Percentiles rank a stretch among this genome's conserved stretches.
Conservation (phyloP, 2,329 filamentous ascomycete species). For the Talaromyces islandicus region DNA sequence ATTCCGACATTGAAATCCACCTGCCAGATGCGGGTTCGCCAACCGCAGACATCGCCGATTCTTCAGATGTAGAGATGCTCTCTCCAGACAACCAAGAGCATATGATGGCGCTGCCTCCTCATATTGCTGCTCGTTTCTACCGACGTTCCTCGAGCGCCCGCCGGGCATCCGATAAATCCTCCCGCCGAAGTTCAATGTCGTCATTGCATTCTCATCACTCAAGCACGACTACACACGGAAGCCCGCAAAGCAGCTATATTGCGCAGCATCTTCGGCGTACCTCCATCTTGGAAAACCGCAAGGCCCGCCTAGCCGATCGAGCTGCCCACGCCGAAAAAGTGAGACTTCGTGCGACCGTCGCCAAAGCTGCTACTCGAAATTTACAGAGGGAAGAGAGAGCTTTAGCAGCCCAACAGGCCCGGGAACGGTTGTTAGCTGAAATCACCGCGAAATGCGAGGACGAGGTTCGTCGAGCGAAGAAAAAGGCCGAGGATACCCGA, state of each 20-base stretch:
- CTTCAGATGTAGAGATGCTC: constrained; percentile 38
- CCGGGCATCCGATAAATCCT: constrained; percentile 58
- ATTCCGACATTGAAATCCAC: constrained; percentile 37
- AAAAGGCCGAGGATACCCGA: constrained; percentile 60
- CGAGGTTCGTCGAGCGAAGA: constrained; percentile 60
- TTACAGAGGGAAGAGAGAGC: constrained; percentile 57
- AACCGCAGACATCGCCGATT: constrained; percentile 12
- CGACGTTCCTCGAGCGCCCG: constrained; percentile 46
- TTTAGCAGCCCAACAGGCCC: constrained; percentile 56
- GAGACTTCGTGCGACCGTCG: constrained; percentile 55
- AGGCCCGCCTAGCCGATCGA: constrained; percentile 58
- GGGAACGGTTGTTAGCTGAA: constrained; percentile 58
- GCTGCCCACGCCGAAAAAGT: constrained; percentile 63
- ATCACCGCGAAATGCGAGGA: constrained; percentile 61
- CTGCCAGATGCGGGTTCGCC: constrained; percentile 30
- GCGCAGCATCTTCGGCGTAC: constrained; percentile 61
- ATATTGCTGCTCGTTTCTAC: constrained; percentile 59
- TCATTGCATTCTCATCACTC: constrained; percentile 59
- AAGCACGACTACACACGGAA: constrained; percentile 42
- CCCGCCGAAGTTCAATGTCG: constrained; percentile 59
- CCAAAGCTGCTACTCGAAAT: constrained; percentile 53
- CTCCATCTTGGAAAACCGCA: constrained; percentile 59
- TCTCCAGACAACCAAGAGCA: constrained; percentile 29
- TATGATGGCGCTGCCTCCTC: constrained; percentile 50
- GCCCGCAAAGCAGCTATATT: constrained; percentile 53